Percentiles rank a stretch among this genome's conserved stretches.
These are phyloP conservation scores for Thelonectria discophora DNA, from an alignment of 2,329 filamentous ascomycete species.

Conservation along the genomic window DNA sequence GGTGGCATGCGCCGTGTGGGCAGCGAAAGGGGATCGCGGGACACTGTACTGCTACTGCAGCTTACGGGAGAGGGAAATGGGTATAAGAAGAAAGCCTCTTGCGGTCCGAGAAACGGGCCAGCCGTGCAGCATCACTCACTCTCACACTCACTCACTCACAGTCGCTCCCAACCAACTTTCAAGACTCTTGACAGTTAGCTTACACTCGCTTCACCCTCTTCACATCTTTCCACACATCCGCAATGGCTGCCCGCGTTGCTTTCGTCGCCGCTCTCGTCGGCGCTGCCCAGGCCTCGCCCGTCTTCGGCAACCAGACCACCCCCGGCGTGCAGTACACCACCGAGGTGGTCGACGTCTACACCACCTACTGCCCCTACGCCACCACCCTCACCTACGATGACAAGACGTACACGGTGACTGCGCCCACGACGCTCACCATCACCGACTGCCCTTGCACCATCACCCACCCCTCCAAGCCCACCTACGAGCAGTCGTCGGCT, in stretches of 20 bases:
- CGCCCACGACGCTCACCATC: constrained; percentile 75
- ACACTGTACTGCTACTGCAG: no score
- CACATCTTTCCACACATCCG: background rate
- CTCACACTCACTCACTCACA: background rate
- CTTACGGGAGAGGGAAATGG: background rate
- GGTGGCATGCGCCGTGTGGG: no score
- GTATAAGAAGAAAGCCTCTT: background rate
- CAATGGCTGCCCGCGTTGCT: background rate
- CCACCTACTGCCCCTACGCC: constrained; percentile 76
- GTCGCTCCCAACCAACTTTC: background rate
- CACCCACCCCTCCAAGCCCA: constrained; percentile 65
- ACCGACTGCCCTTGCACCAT: constrained; percentile 76
- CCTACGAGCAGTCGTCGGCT: constrained; percentile 49
- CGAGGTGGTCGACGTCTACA: constrained; percentile 70
- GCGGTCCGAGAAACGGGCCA: background rate
- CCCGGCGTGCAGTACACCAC: constrained; percentile 62
- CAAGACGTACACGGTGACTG: constrained; percentile 74
- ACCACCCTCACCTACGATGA: constrained; percentile 70
- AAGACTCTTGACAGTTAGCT: background rate
- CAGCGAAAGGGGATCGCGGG: background rate
- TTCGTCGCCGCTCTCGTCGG: constrained; percentile 59
- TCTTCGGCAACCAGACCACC: constrained; percentile 46
- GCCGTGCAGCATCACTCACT: background rate
- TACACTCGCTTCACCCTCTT: background rate
- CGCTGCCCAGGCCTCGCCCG: constrained; percentile 44